A percentile compares a stretch with the other conserved stretches of the same genome.
Evolutionary conservation across 352 stramenopile species (phyloP).

Genomic region (Phytophthora kernoviae): DNA sequence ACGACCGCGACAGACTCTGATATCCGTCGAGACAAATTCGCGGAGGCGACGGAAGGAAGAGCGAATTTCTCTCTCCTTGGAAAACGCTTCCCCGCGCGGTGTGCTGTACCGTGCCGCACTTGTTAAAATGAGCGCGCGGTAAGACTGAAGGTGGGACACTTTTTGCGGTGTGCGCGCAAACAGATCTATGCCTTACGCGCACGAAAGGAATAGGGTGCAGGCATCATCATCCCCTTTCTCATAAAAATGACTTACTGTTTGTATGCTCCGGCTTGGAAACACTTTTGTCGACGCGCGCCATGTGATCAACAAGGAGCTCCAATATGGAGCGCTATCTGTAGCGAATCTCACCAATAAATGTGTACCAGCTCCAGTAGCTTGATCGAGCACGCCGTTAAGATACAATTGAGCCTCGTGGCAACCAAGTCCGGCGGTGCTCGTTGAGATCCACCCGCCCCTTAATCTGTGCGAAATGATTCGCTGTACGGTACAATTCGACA

Average conservation of each 20-base stretch:
- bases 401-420: too few relatives aligned
- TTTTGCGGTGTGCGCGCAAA: slow-evolving; percentile 18
- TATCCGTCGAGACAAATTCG: not conserved
- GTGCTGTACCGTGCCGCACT: not conserved
- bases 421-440: too few relatives aligned
- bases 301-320: not conserved
- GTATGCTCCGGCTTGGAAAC: slow-evolving; percentile 3
- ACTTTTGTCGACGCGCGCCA: slow-evolving; percentile 7
- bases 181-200: slow-evolving; percentile 11
- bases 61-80: too few relatives aligned
- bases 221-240: slow-evolving; percentile 8
- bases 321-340: not conserved
- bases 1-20: not conserved
- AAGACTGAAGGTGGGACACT: slow-evolving; percentile 14
- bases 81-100: too few relatives aligned
- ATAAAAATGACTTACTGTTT: slow-evolving; percentile 5
- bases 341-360: too few relatives aligned
- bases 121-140: slow-evolving; percentile 1
- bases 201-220: not conserved
- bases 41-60: not conserved
- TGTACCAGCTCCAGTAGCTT: too few relatives aligned
- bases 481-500: too few relatives aligned
- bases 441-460: too few relatives aligned
- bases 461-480: too few relatives aligned
- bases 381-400: too few relatives aligned